Conservation (phyloP, 495 filamentous ascomycete species). For the Penicillium turbatum region DNA sequence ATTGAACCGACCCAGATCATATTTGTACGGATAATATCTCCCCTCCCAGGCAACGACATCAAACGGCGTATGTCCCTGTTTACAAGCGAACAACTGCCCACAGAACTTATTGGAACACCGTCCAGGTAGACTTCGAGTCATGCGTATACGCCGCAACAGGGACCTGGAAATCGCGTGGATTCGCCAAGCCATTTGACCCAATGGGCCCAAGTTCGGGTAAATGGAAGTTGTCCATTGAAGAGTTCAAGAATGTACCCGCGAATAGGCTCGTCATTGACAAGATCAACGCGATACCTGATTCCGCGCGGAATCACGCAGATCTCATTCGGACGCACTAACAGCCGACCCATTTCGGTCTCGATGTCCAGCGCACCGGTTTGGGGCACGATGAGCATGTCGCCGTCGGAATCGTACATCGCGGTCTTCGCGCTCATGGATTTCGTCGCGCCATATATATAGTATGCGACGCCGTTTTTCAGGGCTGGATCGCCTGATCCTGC, state of each 20-base stretch:
- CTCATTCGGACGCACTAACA: slow-evolving; percentile 41
- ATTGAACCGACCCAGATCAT: slow-evolving; percentile 66
- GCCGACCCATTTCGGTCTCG: slow-evolving; percentile 39
- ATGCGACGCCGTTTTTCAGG: slow-evolving; percentile 11
- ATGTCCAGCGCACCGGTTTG: slow-evolving; percentile 41
- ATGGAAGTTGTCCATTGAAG: slow-evolving; percentile 39
- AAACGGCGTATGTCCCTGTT: slow-evolving; percentile 37
- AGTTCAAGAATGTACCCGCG: slow-evolving; percentile 41
- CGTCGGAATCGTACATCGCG: slow-evolving; percentile 41
- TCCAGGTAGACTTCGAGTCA: slow-evolving; percentile 2
- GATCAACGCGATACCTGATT: slow-evolving; percentile 29
- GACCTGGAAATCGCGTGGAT: slow-evolving; percentile 40
- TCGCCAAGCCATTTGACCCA: slow-evolving; percentile 37
- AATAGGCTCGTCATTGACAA: slow-evolving; percentile 21
- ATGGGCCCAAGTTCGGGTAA: slow-evolving; percentile 40
- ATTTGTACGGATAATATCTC: slow-evolving; percentile 50
- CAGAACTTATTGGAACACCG: neutral
- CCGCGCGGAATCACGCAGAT: slow-evolving; percentile 41
- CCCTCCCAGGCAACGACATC: slow-evolving; percentile 8
- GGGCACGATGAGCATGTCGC: slow-evolving; percentile 39
- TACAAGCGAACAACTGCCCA: slow-evolving; percentile 37
- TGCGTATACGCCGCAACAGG: slow-evolving; percentile 25
- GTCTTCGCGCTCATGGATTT: slow-evolving; percentile 8
- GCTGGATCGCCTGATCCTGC: slow-evolving; percentile 7
- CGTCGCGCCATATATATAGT: slow-evolving; percentile 15